Conservation (phyloP, 2,329 filamentous ascomycete species). For the Lecanicillium sp. region DNA sequence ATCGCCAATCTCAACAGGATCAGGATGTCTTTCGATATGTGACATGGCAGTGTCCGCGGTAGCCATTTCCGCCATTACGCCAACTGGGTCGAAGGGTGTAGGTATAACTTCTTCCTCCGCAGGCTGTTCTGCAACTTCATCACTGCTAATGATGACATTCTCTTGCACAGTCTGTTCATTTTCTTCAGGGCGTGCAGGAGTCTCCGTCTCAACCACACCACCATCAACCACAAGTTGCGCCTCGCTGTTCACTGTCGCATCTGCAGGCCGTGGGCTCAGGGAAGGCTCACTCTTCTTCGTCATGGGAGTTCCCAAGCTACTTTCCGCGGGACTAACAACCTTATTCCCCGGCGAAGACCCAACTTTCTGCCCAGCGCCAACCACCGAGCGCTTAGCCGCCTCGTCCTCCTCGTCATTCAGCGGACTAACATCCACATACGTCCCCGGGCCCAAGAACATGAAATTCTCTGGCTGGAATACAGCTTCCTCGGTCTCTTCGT, state of each 20-base stretch:
- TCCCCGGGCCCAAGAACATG: slow-evolving; percentile 42
- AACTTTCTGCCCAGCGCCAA: slow-evolving; percentile 8
- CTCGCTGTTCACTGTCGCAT: slow-evolving; percentile 4
- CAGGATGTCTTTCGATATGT: slow-evolving; percentile 32
- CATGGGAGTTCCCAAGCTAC: slow-evolving; percentile 21
- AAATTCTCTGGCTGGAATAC: slow-evolving; percentile 45
- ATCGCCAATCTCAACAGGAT: slow-evolving; percentile 36
- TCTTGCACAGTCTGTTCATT: slow-evolving; percentile 9
- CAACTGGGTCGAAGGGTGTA: slow-evolving; percentile 29
- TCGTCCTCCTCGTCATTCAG: slow-evolving; percentile 30
- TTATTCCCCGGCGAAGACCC: slow-evolving; percentile 10
- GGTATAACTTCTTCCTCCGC: slow-evolving; percentile 11
- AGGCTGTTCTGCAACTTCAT: slow-evolving; percentile 14
- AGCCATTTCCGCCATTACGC: slow-evolving; percentile 38
- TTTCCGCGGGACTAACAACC: slow-evolving; percentile 20
- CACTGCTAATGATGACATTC: slow-evolving; percentile 5
- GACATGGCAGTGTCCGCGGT: slow-evolving; percentile 33
- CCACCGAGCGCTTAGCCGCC: slow-evolving; percentile 19
- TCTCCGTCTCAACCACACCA: neutral
- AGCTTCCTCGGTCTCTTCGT: slow-evolving; percentile 23
- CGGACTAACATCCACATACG: slow-evolving; percentile 37
- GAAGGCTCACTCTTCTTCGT: slow-evolving; percentile 12
- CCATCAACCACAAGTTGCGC: slow-evolving; percentile 2
- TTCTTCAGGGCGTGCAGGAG: neutral
- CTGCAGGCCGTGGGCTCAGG: neutral